Evolutionary conservation across 768 basidiomycete species (phyloP), one percentile per base, ranked within the genome.

Genomic region (Russula sp.): DNA sequence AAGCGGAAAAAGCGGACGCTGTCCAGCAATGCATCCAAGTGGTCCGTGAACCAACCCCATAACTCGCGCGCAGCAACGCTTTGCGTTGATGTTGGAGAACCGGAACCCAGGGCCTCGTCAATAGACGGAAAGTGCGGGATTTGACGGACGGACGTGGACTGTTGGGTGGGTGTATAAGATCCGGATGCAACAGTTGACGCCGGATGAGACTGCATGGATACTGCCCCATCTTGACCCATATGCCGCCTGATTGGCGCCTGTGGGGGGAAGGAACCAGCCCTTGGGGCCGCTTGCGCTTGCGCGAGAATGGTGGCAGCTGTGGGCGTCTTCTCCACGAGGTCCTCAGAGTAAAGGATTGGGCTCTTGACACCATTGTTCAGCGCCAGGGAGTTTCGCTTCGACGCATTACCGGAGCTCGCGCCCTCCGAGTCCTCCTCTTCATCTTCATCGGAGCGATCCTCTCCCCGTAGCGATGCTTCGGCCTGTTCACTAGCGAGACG

Each of bases 11-110:
- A 78, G 60, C 89, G 79, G 49, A 93, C 84, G 69, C 84, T 87
- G 69, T 92, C 90, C 36, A 94, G 76, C 53, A 95, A 80, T 0
- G 87, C 79, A 75, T 95, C 92, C 65, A 94, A 80, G 78, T 96
- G 94, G 62, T 92, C 89, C 74, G 90, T 88, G 80, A 96, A 96
- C 87, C 90, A 92, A 34, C 80, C 82, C 94, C 94, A 96, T 7
- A 92, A 89, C 74, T 92, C 90, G 69, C 89, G 84, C 32, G 90
- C 92, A 65, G 87, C 87, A 24, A 91, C 81, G 60, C 85, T 83
- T 69, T 93, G 88, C 32, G 89, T 79, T 52, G 90, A 84, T n/a
- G 86, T 83, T 26, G 68, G 67, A 13, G 88, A 88, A 70, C 79
- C 86, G 30, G 83, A 79, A 54, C 87, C 88, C 44, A 92, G 83